These are phyloP conservation scores for Puccinia sorghi DNA, from an alignment of 1,284 basidiomycete genomes.

Conservation along the genomic window DNA sequence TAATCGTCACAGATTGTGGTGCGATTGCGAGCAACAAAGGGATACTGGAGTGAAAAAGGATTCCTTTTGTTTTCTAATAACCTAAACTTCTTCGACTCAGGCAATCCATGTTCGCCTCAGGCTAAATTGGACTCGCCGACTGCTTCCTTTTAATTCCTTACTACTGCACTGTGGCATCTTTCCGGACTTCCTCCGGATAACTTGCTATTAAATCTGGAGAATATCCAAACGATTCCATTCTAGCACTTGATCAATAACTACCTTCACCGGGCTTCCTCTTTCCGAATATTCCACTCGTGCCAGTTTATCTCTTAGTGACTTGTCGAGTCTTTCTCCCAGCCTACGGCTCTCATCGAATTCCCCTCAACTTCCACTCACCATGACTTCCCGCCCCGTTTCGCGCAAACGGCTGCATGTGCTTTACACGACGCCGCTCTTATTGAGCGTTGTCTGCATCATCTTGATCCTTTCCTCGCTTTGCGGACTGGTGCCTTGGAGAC, in stretches of 20 bases:
- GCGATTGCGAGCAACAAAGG: not conserved
- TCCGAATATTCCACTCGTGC: conserved; percentile 15
- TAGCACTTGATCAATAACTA: not conserved
- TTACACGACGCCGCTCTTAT: conserved; percentile 35
- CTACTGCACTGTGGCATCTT: not conserved
- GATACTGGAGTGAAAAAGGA: not conserved
- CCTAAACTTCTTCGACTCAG: not conserved
- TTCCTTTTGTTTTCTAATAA: conserved; percentile 28
- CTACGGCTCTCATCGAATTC: not conserved
- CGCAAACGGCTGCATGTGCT: conserved; percentile 32
- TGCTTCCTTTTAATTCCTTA: not conserved
- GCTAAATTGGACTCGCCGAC: not conserved
- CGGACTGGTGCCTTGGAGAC: conserved; percentile 33
- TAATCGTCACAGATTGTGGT: not conserved
- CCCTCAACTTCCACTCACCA: not conserved
- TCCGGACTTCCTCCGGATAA: not conserved
- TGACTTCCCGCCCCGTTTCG: conserved; percentile 27
- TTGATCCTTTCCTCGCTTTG: conserved; percentile 27
- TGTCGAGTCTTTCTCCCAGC: not conserved
- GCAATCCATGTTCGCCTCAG: conserved; percentile 3
- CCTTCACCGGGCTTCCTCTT: not conserved
- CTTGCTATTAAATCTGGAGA: not conserved
- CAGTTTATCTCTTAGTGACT: conserved; percentile 8
- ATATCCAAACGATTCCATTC: not conserved
- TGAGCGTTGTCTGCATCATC: conserved; percentile 22